Base-by-base conservation (phyloP, 2,329 filamentous ascomycete genomes). In the Huntiella moniliformis region DNA sequence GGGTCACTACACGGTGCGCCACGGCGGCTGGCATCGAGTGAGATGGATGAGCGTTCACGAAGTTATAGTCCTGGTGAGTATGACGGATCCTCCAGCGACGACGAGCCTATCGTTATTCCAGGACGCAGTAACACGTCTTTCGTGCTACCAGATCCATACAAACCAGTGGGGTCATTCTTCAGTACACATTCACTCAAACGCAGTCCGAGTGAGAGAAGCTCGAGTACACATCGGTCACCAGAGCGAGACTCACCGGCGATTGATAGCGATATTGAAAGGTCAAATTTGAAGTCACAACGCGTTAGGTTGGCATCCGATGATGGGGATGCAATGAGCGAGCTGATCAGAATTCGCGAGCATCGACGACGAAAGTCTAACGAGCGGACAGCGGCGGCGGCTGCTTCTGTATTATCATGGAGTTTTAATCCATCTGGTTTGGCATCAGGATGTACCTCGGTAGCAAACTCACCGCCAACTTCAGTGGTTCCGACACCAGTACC, bases 71-170 rank as follows among this genome's bases (percentile, higher is more conserved):
- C 28, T 51, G 48, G 36, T 4, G 68, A 67, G 0, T 66, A 70
- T 28, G 67, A 68, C 40, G 67, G 68, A 2, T 76, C 72, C 1
- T 77, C 73, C 0, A 68, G 67, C 3, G 75, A 79, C 51, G 74
- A 79, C 45, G 75, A 79, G 47, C 73, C 72, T 10, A 78, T 79
- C 50, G 67, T 78, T 42, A 73, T 79, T 35, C 74, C 74, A 28
- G 77, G 73, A 55, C 66, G 73, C 38, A 28, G 22, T 28, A 72
- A 67, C 50, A 63, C 64, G 3, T 63, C 61, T 1, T 78, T 77
- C 56, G 68, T 66, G 2, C 58, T 74, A 5, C 71, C 71, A 0
- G 69, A 73, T 45, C 68, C 71, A 1, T 58, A 63, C 28, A 68
- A 66, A 50, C 67, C 70, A 3, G 63, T 66, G 2, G 63, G 63